Conservation (phyloP, 1,139 yeast genomes). For the Debaryomycetaceae sp. region DNA sequence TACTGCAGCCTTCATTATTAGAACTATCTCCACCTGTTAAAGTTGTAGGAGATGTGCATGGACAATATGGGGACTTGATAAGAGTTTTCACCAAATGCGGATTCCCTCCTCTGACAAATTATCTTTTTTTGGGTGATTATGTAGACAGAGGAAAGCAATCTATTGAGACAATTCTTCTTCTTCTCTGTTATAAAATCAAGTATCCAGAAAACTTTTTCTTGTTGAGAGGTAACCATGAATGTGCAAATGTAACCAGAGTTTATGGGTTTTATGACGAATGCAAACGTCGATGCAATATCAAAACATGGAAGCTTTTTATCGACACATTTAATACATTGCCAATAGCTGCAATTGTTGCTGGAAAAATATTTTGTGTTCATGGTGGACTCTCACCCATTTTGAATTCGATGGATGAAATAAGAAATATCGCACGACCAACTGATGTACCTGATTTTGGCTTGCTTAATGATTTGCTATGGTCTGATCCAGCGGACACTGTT, state of each 20-base stretch:
- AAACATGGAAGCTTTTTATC: slow-evolving; percentile 89
- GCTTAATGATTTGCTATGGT: slow-evolving; percentile 89
- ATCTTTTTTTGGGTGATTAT: slow-evolving; percentile 78
- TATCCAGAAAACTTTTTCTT: slow-evolving; percentile 82
- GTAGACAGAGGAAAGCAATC: slow-evolving; percentile 87
- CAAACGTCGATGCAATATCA: slow-evolving; percentile 69
- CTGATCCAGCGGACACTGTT: slow-evolving; percentile 92
- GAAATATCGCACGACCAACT: slow-evolving; percentile 89
- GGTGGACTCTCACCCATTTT: slow-evolving; percentile 94
- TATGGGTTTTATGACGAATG: slow-evolving; percentile 90
- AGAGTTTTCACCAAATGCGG: slow-evolving; percentile 77
- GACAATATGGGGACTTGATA: slow-evolving; percentile 74
- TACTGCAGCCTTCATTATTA: slow-evolving; percentile 74
- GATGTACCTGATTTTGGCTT: slow-evolving; percentile 97
- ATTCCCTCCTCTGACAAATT: slow-evolving; percentile 75
- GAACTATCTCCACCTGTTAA: slow-evolving; percentile 81
- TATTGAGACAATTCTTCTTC: slow-evolving; percentile 68
- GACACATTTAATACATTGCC: slow-evolving; percentile 95
- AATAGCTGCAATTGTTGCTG: slow-evolving; percentile 93
- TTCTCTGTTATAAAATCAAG: slow-evolving; percentile 73
- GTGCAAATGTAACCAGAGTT: slow-evolving; percentile 78
- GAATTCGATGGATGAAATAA: slow-evolving; percentile 86
- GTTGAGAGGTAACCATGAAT: slow-evolving; percentile 83
- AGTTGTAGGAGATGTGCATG: slow-evolving; percentile 85
- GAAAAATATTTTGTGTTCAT: slow-evolving; percentile 94